These are phyloP conservation scores for Nothopassalora personata DNA, from an alignment of 2,329 filamentous ascomycete species.

Conservation along the genomic window DNA sequence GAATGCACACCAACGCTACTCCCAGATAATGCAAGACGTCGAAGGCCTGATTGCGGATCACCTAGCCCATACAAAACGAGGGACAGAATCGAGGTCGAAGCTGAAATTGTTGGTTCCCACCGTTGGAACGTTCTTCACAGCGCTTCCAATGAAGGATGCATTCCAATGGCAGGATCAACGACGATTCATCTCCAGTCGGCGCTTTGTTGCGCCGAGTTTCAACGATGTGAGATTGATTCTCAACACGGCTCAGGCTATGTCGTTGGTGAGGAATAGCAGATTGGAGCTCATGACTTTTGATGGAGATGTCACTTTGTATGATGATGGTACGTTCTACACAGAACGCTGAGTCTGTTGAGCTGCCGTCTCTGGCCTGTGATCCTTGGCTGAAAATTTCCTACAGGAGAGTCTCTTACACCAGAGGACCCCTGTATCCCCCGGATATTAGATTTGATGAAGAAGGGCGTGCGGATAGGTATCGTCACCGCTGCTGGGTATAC, in stretches of 20 bases:
- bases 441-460: constrained; percentile 64
- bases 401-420: constrained; percentile 63
- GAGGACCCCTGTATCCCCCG: constrained; percentile 70
- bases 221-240: constrained; percentile 91
- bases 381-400: too few relatives aligned
- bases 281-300: constrained; percentile 91
- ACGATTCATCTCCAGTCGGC: constrained; percentile 79
- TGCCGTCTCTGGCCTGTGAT: too few relatives aligned
- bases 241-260: constrained; percentile 92
- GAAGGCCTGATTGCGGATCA: constrained; percentile 89
- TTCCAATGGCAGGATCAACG: constrained; percentile 85
- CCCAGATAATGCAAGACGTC: constrained; percentile 91
- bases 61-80: constrained; percentile 65
- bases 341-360: too few relatives aligned
- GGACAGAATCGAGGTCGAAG: constrained; percentile 59
- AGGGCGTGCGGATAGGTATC: constrained; percentile 82
- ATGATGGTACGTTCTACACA: constrained; percentile 46
- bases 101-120: constrained; percentile 86
- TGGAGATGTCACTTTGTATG: constrained; percentile 92
- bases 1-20: constrained; percentile 80
- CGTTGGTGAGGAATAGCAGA: constrained; percentile 66
- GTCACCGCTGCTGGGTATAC: constrained; percentile 96
- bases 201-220: constrained; percentile 94
- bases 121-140: constrained; percentile 90
- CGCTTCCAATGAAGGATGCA: constrained; percentile 77